Base-by-base conservation (phyloP, 176 grass and related monocot genomes). In the Aegilops bicornis region DNA sequence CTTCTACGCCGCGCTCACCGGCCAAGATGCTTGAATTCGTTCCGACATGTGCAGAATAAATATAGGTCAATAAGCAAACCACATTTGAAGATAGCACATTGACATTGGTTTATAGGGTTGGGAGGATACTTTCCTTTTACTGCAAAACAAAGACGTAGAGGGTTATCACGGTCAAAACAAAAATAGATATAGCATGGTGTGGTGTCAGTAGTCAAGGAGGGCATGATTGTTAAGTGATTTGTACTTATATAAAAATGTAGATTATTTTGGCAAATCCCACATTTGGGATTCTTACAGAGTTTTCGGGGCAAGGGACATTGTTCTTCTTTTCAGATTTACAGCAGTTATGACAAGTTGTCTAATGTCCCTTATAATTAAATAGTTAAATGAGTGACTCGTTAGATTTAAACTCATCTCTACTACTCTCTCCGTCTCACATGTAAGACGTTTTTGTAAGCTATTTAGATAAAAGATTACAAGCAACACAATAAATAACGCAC, bases 1-100 rank as follows among this genome's bases (percentile, higher is more conserved):
- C 66, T 85, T 98, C 87, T 92, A 90, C 68, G 91, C 91, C 52
- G 93, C 95, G 59, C 85, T 94, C 69, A 87, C 90, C 4, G 77
- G 86, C 13, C 85, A 87, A 64, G 5, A 79, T 85, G 85, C 64
- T 60, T 76, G 12, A 76, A 19, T 43, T 73, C 11, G 43, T 69
- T 19, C 1, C 22, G 2, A 17, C 10, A 58, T 17, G 4, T 12
- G 39, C 24, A 45, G 71, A 19, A 2, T 78, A 43, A 2, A 3
- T 45, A 4, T 78, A 23, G 32, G 65, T 59, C 35, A 88, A 70
- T 62, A 70, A 63, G 48, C 5, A 69, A 52, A 48, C 48, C 40
- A 64, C 31, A 58, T 7, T 83, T 48, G 69, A 77, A 76, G 25
- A 83, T 86, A 82, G 29, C 25, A 79, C 80, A 85, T 32, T 32